Evolutionary conservation across 495 filamentous ascomycete genomes (phyloP), one percentile per base, ranked within the genome.

Genomic region (Xylaria acuta): DNA sequence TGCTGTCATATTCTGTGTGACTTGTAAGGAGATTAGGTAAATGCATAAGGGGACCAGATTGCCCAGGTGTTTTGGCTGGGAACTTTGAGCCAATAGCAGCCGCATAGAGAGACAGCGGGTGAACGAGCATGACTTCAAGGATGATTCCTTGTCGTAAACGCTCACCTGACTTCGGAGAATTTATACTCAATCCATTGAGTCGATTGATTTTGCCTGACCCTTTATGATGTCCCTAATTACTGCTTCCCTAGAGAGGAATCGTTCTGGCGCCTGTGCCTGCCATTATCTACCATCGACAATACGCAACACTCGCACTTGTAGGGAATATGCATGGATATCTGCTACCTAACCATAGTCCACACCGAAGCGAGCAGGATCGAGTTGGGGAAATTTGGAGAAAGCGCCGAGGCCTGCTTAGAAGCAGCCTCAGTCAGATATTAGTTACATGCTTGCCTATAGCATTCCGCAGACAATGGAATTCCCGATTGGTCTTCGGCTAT

Each of bases 341-440:
- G 47, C n/a, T 38, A 25, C 25, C 30, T 56, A 30, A 30, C 25
- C 27, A 56, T 30, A 30, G 25, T 30, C 25, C 25, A 30, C 11
- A 54, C 25, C 25, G 51, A 56, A 14, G 53, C 12, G 38, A 34
- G 7, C 8, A 38, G 47, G 20, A 40, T n/a, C 1, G 63, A 45
- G 27, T 72, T 72, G 70, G 70, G 40, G 70, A 72, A 72, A 66
- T 65, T 71, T 72, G 70, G 70, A 67, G 70, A 72, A 72, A 43
- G 66, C 64, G 14, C 40, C 14, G 47, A 22, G 49, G 34, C 22
- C 40, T n/a, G 25, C 49, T 43, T 54, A 49, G 53, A 69, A 49
- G 66, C 51, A 43, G 34, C 53, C 53, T 67, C 64, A 67, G 64
- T 67, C 53, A 59, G 64, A 18, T 56, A 69, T 56, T 69, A 38